These are phyloP conservation scores for Chlorella sp. DNA, from an alignment of 139 green algal species.

Conservation along the genomic window DNA sequence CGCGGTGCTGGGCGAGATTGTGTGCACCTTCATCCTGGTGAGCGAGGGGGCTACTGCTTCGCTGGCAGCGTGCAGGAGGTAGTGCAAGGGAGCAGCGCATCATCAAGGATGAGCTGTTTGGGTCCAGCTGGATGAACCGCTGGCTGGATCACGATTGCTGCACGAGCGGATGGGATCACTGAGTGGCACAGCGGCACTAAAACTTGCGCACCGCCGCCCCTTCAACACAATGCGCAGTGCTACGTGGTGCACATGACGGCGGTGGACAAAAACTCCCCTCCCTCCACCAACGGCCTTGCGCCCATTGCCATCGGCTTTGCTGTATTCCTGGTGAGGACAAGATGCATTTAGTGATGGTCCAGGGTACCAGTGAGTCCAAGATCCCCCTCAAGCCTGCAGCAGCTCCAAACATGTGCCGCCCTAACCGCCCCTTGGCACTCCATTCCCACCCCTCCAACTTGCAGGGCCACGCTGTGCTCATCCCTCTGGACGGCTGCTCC, in stretches of 20 bases:
- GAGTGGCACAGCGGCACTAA: too few relatives aligned
- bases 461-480: constrained; percentile 19
- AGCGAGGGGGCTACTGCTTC: not conserved
- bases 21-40: constrained; percentile 23
- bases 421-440: too few relatives aligned
- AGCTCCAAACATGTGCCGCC: too few relatives aligned
- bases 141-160: too few relatives aligned
- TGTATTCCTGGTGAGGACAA: constrained; percentile 17
- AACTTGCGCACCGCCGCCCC: not conserved
- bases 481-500: constrained; percentile 39
- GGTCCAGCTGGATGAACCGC: too few relatives aligned
- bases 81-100: too few relatives aligned
- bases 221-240: not conserved
- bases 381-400: too few relatives aligned
- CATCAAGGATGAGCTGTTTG: too few relatives aligned
- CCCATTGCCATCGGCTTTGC: constrained; percentile 31
- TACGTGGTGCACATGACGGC: constrained; percentile 22
- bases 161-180: too few relatives aligned
- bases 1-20: constrained; percentile 10
- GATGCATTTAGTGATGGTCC: too few relatives aligned
- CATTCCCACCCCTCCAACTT: not conserved
- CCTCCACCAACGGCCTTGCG: constrained; percentile 5
- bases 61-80: too few relatives aligned
- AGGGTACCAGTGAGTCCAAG: too few relatives aligned
- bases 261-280: constrained; percentile 7